These are phyloP conservation scores for Xylariaceae sp. DNA, from an alignment of 2,329 filamentous ascomycete genomes.

Conservation along the genomic window DNA sequence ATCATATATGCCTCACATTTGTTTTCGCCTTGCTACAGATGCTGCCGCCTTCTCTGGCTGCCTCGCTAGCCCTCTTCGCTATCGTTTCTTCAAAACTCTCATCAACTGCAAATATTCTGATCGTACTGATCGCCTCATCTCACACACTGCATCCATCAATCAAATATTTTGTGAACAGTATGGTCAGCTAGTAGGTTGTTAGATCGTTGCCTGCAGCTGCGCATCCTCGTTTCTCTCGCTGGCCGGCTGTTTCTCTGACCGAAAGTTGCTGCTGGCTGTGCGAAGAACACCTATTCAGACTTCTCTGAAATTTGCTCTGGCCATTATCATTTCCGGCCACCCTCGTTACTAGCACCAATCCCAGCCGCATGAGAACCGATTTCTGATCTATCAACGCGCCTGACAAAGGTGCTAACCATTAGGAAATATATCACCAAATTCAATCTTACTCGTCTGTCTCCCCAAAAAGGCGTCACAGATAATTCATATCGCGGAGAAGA, in stretches of 20 bases:
- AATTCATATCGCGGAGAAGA: not conserved
- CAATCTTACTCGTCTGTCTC: not conserved
- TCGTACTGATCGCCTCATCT: not conserved
- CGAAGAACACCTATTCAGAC: not conserved
- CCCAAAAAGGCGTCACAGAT: not conserved
- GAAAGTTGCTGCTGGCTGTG: not conserved
- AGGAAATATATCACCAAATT: not conserved
- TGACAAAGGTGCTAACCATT: not conserved
- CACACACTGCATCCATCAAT: not conserved
- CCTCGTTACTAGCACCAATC: not conserved
- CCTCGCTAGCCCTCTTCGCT: not conserved
- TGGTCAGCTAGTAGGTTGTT: too few species aligned
- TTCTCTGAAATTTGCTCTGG: not conserved
- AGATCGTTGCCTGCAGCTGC: not conserved
- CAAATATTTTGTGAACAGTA: not conserved
- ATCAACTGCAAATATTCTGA: not conserved
- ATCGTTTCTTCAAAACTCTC: not conserved
- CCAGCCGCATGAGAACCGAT: not conserved
- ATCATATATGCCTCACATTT: slow-evolving; percentile 8
- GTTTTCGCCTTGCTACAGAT: slow-evolving; percentile 11
- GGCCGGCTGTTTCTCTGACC: not conserved
- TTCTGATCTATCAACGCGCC: not conserved
- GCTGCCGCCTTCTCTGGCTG: slow-evolving; percentile 11
- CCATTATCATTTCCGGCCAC: not conserved
- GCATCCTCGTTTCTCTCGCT: not conserved